Evolutionary conservation across 352 stramenopile genomes (phyloP), one percentile per base, ranked within the genome.

Genomic region (Phytophthora sojae): DNA sequence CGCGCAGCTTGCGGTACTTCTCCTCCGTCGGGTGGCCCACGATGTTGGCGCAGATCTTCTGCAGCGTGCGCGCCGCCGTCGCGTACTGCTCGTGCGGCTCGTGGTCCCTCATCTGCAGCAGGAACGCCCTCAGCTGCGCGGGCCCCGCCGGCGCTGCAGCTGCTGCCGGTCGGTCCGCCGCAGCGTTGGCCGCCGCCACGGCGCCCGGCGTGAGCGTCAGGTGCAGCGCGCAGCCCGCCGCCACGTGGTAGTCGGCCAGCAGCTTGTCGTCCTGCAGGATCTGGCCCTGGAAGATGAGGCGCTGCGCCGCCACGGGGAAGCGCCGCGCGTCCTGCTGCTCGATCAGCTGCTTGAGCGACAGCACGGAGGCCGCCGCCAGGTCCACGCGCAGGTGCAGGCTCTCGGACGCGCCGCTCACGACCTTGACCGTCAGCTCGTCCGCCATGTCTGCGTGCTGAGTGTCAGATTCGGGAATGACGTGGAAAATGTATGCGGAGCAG

Each of bases 241-340:
- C 57, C 61, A 96, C 80, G 69, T 79, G 72, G 78, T 96, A 96
- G 15, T 88, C 87, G 61, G 67, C 67, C 61, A 96, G 66, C 9
- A 73, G 53, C 55, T 90, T 88, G 52, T 80, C 84, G 71, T 96
- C 76, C 70, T 95, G 83, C 26, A 96, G 69, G 74, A 96, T 93
- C 65, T 94, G 87, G 17, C 89, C 89, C 67, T 96, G 87, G 73
- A 96, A 96, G 62, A 96, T 96, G 42, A 96, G 76, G 9, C 89
- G 89, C 77, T 96, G 89, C 17, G 85, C 83, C 21, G 77, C 73
- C 12, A 88, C 76, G 2, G 86, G 85, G 64, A 91, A 96, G 21
- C 82, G 85, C 52, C 56, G 62, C 35, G 71, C 57, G 54, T 92
- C 77, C 59, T 90, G 75, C 66, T 80, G 66, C 69, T 93, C 79